Evolutionary conservation across 2,329 filamentous ascomycete genomes (phyloP).

Genomic region (Leptographium radiaticola): DNA sequence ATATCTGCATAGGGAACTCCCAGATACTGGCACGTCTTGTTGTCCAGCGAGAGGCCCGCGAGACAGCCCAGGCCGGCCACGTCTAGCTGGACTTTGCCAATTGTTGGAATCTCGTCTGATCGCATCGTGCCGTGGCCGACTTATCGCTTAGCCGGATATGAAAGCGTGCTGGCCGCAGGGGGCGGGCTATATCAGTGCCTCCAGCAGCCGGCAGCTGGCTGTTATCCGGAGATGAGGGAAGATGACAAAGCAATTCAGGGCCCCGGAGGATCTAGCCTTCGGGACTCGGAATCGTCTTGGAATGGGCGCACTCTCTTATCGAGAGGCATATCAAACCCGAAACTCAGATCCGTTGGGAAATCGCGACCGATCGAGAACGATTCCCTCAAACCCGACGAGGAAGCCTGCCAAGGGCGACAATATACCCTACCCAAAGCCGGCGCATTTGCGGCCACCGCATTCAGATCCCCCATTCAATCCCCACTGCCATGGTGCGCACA

Average conservation of each 20-base stretch:
- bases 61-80: conserved; percentile 6
- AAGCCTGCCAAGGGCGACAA: background rate
- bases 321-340: background rate
- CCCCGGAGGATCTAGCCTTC: too few relatives aligned
- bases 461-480: too few relatives aligned
- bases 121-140: background rate
- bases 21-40: conserved; percentile 5
- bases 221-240: background rate
- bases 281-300: background rate
- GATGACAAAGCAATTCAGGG: background rate
- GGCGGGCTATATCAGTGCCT: background rate
- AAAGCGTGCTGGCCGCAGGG: background rate
- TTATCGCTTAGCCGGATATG: background rate
- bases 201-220: background rate
- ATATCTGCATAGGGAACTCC: conserved; percentile 7
- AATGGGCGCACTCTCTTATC: background rate
- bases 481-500: conserved; percentile 7
- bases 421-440: background rate
- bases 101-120: conserved; percentile 1
- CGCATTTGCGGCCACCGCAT: too few relatives aligned
- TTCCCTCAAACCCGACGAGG: background rate
- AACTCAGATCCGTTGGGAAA: background rate
- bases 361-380: background rate
- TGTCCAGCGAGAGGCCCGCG: conserved; percentile 3
- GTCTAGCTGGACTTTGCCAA: background rate